Conservation (phyloP, 306 rosid species). For the Phaseolus lunatus region DNA sequence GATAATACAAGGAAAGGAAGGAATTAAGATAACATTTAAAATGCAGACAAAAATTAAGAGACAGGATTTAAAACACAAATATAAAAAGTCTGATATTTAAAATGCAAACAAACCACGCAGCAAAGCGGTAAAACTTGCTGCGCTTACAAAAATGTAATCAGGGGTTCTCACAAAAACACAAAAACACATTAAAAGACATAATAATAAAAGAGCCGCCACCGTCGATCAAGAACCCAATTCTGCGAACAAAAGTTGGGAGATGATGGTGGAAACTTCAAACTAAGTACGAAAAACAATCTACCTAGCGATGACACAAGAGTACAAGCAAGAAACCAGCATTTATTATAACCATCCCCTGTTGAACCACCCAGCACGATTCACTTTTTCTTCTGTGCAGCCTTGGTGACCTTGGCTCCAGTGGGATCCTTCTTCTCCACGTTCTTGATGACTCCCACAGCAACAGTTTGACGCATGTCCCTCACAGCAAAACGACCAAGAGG, state of each 20-base stretch:
- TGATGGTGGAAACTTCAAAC: slow-evolving; percentile 8
- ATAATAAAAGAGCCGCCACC: background rate
- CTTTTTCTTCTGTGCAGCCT: slow-evolving; percentile 24
- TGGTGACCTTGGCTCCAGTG: background rate
- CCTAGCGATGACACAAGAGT: background rate
- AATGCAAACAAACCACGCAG: background rate
- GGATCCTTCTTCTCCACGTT: background rate
- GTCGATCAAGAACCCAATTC: slow-evolving; percentile 32
- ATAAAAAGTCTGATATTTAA: background rate
- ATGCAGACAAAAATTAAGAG: too few relatives aligned
- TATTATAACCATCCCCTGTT: slow-evolving; percentile 5
- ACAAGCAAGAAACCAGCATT: background rate
- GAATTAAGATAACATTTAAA: too few relatives aligned
- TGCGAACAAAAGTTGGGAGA: slow-evolving; percentile 14
- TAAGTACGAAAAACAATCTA: background rate
- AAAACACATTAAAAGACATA: background rate
- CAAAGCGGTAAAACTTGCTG: background rate
- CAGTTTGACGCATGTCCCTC: slow-evolving; percentile 23
- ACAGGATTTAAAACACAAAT: background rate
- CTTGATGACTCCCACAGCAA: slow-evolving; percentile 21
- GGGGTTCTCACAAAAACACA: background rate
- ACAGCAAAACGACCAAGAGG: slow-evolving; percentile 13
- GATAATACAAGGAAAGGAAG: too few relatives aligned
- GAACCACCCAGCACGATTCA: background rate
- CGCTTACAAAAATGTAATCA: background rate